phyloP scores from a whole-genome alignment of 2,329 filamentous ascomycete species.

The Xylariales sp. region DNA sequence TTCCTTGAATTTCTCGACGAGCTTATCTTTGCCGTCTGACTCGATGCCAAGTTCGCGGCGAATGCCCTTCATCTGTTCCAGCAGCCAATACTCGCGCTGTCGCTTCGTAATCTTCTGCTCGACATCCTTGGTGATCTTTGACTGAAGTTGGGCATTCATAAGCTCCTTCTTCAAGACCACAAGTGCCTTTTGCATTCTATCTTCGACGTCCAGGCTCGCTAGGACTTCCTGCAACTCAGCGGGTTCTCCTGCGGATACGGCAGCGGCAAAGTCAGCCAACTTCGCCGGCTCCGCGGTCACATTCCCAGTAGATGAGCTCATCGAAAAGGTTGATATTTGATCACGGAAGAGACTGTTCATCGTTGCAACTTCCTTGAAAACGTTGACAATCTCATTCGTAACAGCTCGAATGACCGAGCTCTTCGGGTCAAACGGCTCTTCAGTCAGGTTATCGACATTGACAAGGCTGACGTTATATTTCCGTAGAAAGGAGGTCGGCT shows the following conservation, averaged over 20 bases:
- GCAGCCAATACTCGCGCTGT: conserved; percentile 95
- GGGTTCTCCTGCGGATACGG: conserved; percentile 90
- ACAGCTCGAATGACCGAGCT: conserved; percentile 85
- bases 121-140: conserved; percentile 96
- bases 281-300: conserved; percentile 93
- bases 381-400: conserved; percentile 96
- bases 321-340: conserved; percentile 94
- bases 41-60: conserved; percentile 92
- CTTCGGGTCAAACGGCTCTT: conserved; percentile 87
- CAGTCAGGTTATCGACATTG: conserved; percentile 87
- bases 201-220: conserved; percentile 83
- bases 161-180: conserved; percentile 95
- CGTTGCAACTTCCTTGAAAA: conserved; percentile 93
- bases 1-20: conserved; percentile 96
- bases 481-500: conserved; percentile 85
- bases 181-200: conserved; percentile 85
- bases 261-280: conserved; percentile 93
- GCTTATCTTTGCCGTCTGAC: conserved; percentile 95
- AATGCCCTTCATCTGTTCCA: conserved; percentile 99
- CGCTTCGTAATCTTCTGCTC: conserved; percentile 96
- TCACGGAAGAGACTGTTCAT: conserved; percentile 95
- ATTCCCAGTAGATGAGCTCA: conserved; percentile 91
- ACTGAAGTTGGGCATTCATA: conserved; percentile 95
- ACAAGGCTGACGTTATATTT: conserved; percentile 91
- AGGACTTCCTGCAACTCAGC: conserved; percentile 90